Base-by-base conservation (phyloP, 176 grass and related monocot species). In the Oryza rufipogon region DNA sequence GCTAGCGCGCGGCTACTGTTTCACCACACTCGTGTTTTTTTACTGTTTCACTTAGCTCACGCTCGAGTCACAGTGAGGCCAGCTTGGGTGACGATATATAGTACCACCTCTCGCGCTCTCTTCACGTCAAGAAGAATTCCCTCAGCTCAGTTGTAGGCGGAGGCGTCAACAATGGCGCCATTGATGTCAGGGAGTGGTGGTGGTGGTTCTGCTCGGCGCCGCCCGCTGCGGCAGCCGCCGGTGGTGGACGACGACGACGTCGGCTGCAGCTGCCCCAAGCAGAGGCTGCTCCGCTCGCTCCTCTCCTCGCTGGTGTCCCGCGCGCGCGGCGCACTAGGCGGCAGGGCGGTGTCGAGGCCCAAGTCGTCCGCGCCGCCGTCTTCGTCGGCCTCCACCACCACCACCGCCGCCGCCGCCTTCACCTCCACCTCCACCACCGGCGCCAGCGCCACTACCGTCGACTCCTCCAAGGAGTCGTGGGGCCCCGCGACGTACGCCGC, bases 181-280 rank as follows among this genome's bases (percentile, higher is more conserved):
- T 34, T 52, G 44, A 8, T 68, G 45, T 69, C 64, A 9, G 78
- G 77, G 9, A 6, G 63, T 4, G 22, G 42, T 44, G 39, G 8
- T 41, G 42, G 41, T 25, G 45, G 47, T 5, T 41, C 66, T 16
- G 45, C 49, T 5, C 84, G 88, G 17, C 73, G 70, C 9, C 20
- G 76, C 34, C 58, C 91, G 26, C 87, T 80, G 67, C 67, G 90
- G 13, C 90, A 75, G n/a, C 89, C 85, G 32, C 69, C 82, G 16
- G 84, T 92, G 60, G 94, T 42, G 52, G 32, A 74, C 49, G 89
- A 95, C 85, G 74, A 56, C 54, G 54, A 58, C 19, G 54, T 95
- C 26, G 96, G 91, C n/a, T 98, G 96, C 96, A 83, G 68, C 80
- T 98, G 96, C 85, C 83, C 89, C 28, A 23, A 83, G 28, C 71